A percentile compares a stretch with the other conserved stretches of the same genome.
phyloP scores from a whole-genome alignment of 805 yeast genomes.

The Yarrowia bubula region DNA sequence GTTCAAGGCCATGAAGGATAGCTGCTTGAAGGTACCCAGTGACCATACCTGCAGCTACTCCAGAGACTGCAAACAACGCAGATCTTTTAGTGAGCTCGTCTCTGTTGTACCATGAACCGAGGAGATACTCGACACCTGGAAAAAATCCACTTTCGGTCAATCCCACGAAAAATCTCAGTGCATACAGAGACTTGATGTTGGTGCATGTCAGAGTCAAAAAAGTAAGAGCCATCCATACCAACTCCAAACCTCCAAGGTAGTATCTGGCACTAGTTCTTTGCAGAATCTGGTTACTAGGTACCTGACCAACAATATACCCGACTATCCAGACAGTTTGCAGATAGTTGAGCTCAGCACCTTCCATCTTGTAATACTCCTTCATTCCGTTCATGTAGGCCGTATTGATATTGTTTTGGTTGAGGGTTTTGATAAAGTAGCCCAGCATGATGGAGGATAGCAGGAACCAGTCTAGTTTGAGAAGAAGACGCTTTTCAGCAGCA shows the following conservation, averaged over 20 bases:
- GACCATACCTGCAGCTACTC: constrained; percentile 5
- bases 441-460: constrained; percentile 45
- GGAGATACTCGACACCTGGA: constrained; percentile 43
- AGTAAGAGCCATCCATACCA: constrained; percentile 41
- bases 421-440: constrained; percentile 49
- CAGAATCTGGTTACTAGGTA: constrained; percentile 33
- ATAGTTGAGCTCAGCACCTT: constrained; percentile 47
- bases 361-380: constrained; percentile 46
- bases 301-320: constrained; percentile 34
- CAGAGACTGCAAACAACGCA: neutral
- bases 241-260: constrained; percentile 39
- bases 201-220: constrained; percentile 41
- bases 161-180: constrained; percentile 45
- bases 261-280: constrained; percentile 41
- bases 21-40: constrained; percentile 11
- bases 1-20: neutral
- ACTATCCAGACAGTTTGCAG: constrained; percentile 35
- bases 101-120: constrained; percentile 40
- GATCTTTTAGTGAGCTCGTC: constrained; percentile 34
- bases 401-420: constrained; percentile 45
- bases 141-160: constrained; percentile 46
- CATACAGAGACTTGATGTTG: constrained; percentile 38
- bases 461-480: constrained; percentile 43
- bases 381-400: constrained; percentile 51
- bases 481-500: constrained; percentile 41